Conservation (phyloP, 1,284 basidiomycete genomes). For the Xerocomus minutiporus region DNA sequence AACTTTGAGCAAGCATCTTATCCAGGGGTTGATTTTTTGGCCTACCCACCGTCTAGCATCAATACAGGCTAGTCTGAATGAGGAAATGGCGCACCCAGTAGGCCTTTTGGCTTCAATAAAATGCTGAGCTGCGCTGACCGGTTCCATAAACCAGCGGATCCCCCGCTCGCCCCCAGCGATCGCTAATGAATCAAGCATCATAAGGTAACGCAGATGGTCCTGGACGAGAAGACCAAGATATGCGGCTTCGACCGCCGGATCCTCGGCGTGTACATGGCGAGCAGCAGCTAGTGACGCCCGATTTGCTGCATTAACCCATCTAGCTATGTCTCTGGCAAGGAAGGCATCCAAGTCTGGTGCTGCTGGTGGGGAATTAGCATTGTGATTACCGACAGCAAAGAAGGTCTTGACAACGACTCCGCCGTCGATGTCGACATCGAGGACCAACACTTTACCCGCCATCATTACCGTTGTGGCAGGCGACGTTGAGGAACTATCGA, state of each 20-base stretch:
- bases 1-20: conserved; percentile 34
- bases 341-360: conserved; percentile 52
- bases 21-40: conserved; percentile 25
- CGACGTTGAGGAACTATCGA: conserved; percentile 45
- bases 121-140: conserved; percentile 32
- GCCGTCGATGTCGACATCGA: conserved; percentile 63
- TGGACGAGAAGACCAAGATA: conserved; percentile 44
- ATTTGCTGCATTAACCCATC: conserved; percentile 59
- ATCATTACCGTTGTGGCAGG: conserved; percentile 51
- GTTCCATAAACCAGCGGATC: conserved; percentile 70
- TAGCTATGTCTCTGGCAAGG: conserved; percentile 48
- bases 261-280: conserved; percentile 20
- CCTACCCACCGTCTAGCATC: conserved; percentile 10
- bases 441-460: conserved; percentile 70
- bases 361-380: conserved; percentile 43
- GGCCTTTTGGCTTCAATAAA: conserved; percentile 18
- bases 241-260: conserved; percentile 44
- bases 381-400: conserved; percentile 55
- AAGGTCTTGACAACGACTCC: conserved; percentile 60
- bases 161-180: conserved; percentile 61
- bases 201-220: conserved; percentile 62
- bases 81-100: conserved; percentile 13
- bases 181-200: conserved; percentile 65
- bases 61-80: not conserved
- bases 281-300: conserved; percentile 40